Conservation (phyloP, 176 grass and related monocot species). For the Ananas comosus region DNA sequence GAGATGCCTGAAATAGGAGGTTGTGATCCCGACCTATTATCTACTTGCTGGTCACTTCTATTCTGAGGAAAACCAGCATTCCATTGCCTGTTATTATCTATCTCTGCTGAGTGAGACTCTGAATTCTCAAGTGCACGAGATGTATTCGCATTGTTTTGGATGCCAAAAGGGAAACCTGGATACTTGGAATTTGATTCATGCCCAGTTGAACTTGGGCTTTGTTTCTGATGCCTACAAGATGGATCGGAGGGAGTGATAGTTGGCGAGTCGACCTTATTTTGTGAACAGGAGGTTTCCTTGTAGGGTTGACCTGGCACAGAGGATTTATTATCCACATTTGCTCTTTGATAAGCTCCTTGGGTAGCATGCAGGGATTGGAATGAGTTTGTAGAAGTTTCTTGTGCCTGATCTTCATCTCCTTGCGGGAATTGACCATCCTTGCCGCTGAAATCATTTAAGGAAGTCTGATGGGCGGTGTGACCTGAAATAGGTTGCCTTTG, state of each 20-base stretch:
- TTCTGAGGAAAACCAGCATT: slow-evolving; percentile 4
- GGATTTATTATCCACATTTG: slow-evolving; percentile 3
- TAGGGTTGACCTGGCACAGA: slow-evolving; percentile 1
- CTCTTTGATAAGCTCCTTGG: slow-evolving; percentile 12
- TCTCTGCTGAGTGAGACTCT: slow-evolving; percentile 8
- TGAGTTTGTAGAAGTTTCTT: slow-evolving; percentile 1
- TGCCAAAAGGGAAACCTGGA: slow-evolving; percentile 2
- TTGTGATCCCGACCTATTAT: slow-evolving; percentile 3
- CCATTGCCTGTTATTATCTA: not conserved
- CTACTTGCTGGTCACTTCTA: slow-evolving; percentile 14
- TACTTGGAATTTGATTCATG: slow-evolving; percentile 2
- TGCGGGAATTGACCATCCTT: not conserved
- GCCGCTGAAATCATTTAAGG: not conserved
- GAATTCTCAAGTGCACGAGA: slow-evolving; percentile 1
- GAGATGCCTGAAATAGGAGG: slow-evolving; percentile 6
- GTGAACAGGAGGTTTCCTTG: slow-evolving; percentile 1
- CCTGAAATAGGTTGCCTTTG: slow-evolving; percentile 12
- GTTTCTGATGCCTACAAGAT: not conserved
- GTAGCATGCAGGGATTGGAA: not conserved
- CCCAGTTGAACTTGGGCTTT: not conserved
- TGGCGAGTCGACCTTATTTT: not conserved
- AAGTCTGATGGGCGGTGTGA: not conserved
- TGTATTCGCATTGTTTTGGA: slow-evolving; percentile 7
- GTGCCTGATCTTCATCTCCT: not conserved
- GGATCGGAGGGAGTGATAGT: slow-evolving; percentile 1